Percentiles rank a stretch among this genome's conserved stretches.
Conservation (phyloP, 805 yeast genomes). For the Saccharomycopsis malanga region DNA sequence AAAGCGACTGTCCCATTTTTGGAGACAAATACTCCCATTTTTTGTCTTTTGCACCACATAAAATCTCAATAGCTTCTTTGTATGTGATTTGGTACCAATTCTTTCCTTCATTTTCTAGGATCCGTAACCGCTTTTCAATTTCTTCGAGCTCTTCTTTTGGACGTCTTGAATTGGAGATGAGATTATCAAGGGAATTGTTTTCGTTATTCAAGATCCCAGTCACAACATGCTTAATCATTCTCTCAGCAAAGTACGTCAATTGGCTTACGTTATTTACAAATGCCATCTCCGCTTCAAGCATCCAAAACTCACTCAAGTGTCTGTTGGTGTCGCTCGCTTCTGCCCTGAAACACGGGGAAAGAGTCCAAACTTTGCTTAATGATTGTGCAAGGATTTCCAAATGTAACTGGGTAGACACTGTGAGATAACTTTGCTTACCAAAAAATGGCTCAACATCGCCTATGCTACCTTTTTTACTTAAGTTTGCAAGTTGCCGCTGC, state of each 20-base stretch:
- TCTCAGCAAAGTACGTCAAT: constrained; percentile 60
- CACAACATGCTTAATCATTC: constrained; percentile 54
- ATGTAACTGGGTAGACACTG: constrained; percentile 91
- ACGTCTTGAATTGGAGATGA: constrained; percentile 29
- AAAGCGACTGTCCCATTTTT: constrained; percentile 65
- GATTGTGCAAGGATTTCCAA: constrained; percentile 75
- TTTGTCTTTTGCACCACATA: constrained; percentile 31
- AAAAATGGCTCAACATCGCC: constrained; percentile 38
- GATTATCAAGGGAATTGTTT: constrained; percentile 25
- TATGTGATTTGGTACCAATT: constrained; percentile 45
- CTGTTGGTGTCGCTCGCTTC: constrained; percentile 87
- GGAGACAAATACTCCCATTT: constrained; percentile 40
- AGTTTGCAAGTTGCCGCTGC: constrained; percentile 10
- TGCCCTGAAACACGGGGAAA: constrained; percentile 91
- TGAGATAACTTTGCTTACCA: constrained; percentile 60
- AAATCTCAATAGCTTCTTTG: constrained; percentile 58
- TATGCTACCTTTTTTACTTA: neutral
- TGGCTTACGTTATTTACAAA: constrained; percentile 52
- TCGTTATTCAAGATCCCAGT: constrained; percentile 26
- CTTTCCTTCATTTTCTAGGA: constrained; percentile 52
- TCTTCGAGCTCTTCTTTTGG: constrained; percentile 32
- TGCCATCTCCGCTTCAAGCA: constrained; percentile 88
- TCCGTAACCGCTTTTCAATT: constrained; percentile 52
- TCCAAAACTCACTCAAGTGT: constrained; percentile 94
- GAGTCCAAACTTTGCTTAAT: constrained; percentile 74